Percentiles rank a stretch among this genome's conserved stretches.
Evolutionary conservation across 495 filamentous ascomycete species (phyloP).

Genomic region (Staphylotrichum longicolle): DNA sequence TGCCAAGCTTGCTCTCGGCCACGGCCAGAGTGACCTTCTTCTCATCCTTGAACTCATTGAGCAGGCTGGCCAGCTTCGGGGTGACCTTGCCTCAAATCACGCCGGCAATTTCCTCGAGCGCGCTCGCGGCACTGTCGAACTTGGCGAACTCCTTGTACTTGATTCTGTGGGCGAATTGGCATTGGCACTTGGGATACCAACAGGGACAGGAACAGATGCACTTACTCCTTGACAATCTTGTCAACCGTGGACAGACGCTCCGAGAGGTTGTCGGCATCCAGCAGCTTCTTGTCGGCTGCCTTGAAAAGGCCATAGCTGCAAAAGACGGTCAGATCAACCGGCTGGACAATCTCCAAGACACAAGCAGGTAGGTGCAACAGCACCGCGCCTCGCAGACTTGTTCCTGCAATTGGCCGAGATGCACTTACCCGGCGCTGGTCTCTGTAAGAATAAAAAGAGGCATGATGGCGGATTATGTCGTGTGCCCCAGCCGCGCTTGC

Average conservation of each 20-base stretch:
- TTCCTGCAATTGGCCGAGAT: constrained; percentile 21
- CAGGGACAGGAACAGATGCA: constrained; percentile 12
- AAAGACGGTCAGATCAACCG: constrained; percentile 15
- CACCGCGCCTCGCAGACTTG: background rate
- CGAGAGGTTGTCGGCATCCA: constrained; percentile 76
- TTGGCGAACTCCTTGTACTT: constrained; percentile 96
- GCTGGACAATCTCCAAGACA: background rate
- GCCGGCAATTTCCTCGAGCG: constrained; percentile 83
- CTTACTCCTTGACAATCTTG: constrained; percentile 83
- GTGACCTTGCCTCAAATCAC: constrained; percentile 93
- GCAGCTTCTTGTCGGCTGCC: constrained; percentile 94
- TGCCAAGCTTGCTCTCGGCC: constrained; percentile 89
- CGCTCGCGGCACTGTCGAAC: constrained; percentile 85
- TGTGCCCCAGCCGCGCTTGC: constrained; percentile 29
- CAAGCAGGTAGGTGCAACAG: background rate
- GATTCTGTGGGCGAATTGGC: constrained; percentile 53
- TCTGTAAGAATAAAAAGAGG: constrained; percentile 82
- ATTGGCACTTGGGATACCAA: constrained; percentile 17
- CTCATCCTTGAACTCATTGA: constrained; percentile 92
- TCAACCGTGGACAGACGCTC: constrained; percentile 76
- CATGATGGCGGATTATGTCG: constrained; percentile 48
- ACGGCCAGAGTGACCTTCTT: constrained; percentile 95
- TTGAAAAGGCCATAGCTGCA: constrained; percentile 88
- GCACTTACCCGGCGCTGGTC: constrained; percentile 76
- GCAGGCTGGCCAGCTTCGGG: constrained; percentile 76